These are phyloP conservation scores for Aspergillus mulundensis DNA, from an alignment of 495 filamentous ascomycete species.

Conservation along the genomic window DNA sequence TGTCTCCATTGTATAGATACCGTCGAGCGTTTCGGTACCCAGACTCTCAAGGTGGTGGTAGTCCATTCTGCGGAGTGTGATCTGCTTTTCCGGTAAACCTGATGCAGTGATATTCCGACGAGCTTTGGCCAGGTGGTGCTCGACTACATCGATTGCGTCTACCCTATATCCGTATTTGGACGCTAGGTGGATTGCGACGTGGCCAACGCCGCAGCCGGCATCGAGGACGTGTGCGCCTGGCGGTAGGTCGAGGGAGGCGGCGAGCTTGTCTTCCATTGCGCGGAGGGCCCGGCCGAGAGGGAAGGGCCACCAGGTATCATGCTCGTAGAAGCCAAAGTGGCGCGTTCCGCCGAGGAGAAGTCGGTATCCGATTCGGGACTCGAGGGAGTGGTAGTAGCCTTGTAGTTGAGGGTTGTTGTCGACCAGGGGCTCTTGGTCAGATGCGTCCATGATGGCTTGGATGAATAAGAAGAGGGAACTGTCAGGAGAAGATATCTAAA, in stretches of 20 bases:
- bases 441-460: too few species aligned
- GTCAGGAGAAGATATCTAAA: too few species aligned
- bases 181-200: constrained; percentile 48
- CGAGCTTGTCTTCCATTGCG: constrained; percentile 48
- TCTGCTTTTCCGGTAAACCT: constrained; percentile 25
- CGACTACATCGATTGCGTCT: constrained; percentile 48
- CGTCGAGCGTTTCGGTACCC: too few species aligned
- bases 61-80: constrained; percentile 45
- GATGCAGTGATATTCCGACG: constrained; percentile 34
- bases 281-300: constrained; percentile 37
- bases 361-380: constrained; percentile 50
- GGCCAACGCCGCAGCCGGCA: constrained; percentile 49
- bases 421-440: constrained; percentile 22
- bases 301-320: constrained; percentile 45
- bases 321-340: constrained; percentile 49
- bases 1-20: constrained; percentile 57
- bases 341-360: constrained; percentile 47
- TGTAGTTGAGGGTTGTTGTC: constrained; percentile 36
- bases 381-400: constrained; percentile 41
- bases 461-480: too few species aligned
- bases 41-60: constrained; percentile 50
- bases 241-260: constrained; percentile 34
- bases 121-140: constrained; percentile 47
- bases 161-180: constrained; percentile 34
- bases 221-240: constrained; percentile 43